phyloP scores from a whole-genome alignment of 805 yeast species.

The Tanozyma kutaoensis region DNA sequence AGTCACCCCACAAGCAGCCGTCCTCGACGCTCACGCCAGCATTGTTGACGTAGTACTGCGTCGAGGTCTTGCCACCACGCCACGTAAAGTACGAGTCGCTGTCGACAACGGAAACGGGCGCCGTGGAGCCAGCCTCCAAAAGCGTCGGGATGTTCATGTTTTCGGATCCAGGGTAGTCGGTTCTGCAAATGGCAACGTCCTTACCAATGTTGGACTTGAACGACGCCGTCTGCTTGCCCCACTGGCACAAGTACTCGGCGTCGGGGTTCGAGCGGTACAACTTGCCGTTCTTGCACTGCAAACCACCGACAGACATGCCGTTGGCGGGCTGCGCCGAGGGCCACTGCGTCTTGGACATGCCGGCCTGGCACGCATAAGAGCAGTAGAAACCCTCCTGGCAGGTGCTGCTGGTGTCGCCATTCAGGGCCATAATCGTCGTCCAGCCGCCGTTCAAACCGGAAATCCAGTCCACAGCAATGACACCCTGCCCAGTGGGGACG shows the following conservation, averaged over 20 bases:
- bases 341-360: constrained; percentile 78
- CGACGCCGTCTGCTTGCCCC: constrained; percentile 44
- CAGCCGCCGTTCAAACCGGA: constrained; percentile 25
- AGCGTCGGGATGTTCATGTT: constrained; percentile 67
- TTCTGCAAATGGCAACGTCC: constrained; percentile 57
- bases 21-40: constrained; percentile 60
- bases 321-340: constrained; percentile 51
- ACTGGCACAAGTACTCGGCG: constrained; percentile 44
- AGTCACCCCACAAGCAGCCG: constrained; percentile 62
- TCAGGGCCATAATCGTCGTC: constrained; percentile 30
- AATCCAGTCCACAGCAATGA: constrained; percentile 8
- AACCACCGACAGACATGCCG: constrained; percentile 66
- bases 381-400: constrained; percentile 62
- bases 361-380: constrained; percentile 68
- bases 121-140: constrained; percentile 35
- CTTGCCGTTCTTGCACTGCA: constrained; percentile 46
- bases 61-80: constrained; percentile 51
- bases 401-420: constrained; percentile 31
- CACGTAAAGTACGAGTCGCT: constrained; percentile 37
- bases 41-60: constrained; percentile 66
- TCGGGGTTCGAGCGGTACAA: constrained; percentile 47
- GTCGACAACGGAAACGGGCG: constrained; percentile 48
- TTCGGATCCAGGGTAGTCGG: constrained; percentile 76
- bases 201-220: constrained; percentile 38
- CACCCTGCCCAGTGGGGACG: constrained; percentile 11